These are phyloP conservation scores for Blumeria hordei DNA, from an alignment of 2,329 filamentous ascomycete species.

Conservation along the genomic window DNA sequence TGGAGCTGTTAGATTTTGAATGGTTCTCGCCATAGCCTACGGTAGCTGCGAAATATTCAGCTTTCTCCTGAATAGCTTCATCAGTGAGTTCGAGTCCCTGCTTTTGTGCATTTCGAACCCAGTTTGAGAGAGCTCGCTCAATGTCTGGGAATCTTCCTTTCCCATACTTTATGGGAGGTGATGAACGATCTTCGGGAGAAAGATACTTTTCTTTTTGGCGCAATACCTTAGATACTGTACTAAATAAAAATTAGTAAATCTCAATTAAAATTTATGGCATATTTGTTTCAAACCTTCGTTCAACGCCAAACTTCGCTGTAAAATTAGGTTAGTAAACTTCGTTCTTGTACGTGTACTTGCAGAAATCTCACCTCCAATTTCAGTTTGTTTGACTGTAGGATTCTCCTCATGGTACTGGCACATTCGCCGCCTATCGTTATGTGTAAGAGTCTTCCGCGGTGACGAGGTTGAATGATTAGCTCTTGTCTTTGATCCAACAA, in stretches of 20 bases:
- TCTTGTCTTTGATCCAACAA: constrained; percentile 22
- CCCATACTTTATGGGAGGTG: constrained; percentile 55
- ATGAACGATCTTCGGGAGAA: constrained; percentile 52
- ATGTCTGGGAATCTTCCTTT: constrained; percentile 82
- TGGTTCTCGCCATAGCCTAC: constrained; percentile 49
- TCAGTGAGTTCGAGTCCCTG: constrained; percentile 53
- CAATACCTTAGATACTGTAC: constrained; percentile 95
- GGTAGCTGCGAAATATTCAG: constrained; percentile 53
- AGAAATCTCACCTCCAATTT: constrained; percentile 52
- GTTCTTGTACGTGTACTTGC: not conserved
- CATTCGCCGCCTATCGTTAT: constrained; percentile 77
- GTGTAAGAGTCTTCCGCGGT: constrained; percentile 68
- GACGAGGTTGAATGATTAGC: constrained; percentile 21
- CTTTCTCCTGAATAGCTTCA: constrained; percentile 65
- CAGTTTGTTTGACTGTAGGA: constrained; percentile 76
- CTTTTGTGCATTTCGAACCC: constrained; percentile 60
- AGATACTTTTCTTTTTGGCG: constrained; percentile 89
- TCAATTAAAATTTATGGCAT: constrained; percentile 6
- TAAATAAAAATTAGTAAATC: constrained; percentile 19
- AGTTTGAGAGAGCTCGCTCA: constrained; percentile 71
- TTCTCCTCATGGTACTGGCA: constrained; percentile 83
- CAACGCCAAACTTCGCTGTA: constrained; percentile 70
- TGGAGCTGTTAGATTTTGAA: constrained; percentile 43
- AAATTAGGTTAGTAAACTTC: not conserved
- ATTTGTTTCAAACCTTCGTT: constrained; percentile 51